Conservation (phyloP, 2,329 filamentous ascomycete species). For the Dactylellina drechsleri region DNA sequence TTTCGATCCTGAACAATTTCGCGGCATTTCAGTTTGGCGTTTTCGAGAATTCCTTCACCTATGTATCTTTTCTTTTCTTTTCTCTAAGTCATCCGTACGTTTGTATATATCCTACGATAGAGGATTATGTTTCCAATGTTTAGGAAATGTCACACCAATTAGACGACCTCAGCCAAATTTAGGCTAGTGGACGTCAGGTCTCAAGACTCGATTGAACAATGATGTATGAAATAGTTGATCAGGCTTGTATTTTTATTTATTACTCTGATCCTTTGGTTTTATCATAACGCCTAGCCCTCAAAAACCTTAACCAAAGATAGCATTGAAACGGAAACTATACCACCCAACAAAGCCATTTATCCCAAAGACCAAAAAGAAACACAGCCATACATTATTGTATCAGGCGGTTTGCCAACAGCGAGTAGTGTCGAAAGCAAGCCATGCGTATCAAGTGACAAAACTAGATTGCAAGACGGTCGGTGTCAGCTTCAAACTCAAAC, state of each 20-base stretch:
- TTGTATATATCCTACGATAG: no score
- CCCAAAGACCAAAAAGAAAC: background rate
- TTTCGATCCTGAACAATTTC: background rate
- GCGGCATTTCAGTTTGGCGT: background rate
- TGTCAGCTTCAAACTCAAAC: background rate
- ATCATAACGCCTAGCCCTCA: background rate
- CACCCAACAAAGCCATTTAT: background rate
- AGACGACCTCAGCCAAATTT: no score
- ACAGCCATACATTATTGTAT: background rate
- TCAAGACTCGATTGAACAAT: no score
- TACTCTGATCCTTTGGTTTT: no score
- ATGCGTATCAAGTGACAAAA: background rate
- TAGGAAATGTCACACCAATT: no score
- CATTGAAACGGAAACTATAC: background rate
- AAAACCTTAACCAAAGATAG: background rate
- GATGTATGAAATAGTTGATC: no score
- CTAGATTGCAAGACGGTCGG: background rate
- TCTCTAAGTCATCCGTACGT: no score
- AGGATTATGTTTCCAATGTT: no score
- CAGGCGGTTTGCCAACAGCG: background rate
- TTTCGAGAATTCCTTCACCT: constrained; percentile 7
- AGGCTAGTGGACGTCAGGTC: no score
- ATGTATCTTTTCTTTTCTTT: no score
- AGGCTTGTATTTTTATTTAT: no score
- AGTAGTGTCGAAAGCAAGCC: background rate